A percentile compares a stretch with the other conserved stretches of the same genome.
These are phyloP conservation scores for Syzygium aromaticum DNA, from an alignment of 345 rosid species.

Conservation along the genomic window DNA sequence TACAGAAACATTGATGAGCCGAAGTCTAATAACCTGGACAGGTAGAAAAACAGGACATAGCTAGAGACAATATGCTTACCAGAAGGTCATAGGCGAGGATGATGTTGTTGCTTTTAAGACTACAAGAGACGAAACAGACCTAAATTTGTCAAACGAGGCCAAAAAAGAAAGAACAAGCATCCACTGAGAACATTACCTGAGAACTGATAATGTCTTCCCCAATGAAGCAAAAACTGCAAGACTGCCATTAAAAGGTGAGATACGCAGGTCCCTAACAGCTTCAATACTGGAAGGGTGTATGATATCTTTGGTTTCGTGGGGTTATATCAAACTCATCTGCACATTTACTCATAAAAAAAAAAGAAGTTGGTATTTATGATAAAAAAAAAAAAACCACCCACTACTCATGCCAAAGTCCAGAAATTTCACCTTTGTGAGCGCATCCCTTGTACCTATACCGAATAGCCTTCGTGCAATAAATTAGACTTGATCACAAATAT, in stretches of 20 bases:
- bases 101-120: constrained; percentile 63
- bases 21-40: not conserved
- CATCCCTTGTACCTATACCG: constrained; percentile 40
- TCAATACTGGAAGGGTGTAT: constrained; percentile 36
- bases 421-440: constrained; percentile 58
- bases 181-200: constrained; percentile 30
- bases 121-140: constrained; percentile 14
- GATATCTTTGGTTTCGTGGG: constrained; percentile 59
- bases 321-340: constrained; percentile 56
- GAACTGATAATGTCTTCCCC: constrained; percentile 63
- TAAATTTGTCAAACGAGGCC: constrained; percentile 3
- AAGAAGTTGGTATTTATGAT: not conserved
- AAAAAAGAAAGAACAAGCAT: not conserved
- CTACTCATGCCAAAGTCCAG: not conserved
- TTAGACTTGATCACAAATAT: constrained; percentile 38
- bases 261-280: constrained; percentile 62
- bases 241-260: constrained; percentile 45
- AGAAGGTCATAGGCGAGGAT: constrained; percentile 61
- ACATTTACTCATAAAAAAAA: not conserved
- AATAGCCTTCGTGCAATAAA: constrained; percentile 49
- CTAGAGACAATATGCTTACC: constrained; percentile 17
- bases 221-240: constrained; percentile 63
- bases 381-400: not conserved
- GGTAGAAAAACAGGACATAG: not conserved
- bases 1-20: not conserved